These are phyloP conservation scores for Boletus pseudopeckii DNA, from an alignment of 768 basidiomycete species.

Conservation along the genomic window DNA sequence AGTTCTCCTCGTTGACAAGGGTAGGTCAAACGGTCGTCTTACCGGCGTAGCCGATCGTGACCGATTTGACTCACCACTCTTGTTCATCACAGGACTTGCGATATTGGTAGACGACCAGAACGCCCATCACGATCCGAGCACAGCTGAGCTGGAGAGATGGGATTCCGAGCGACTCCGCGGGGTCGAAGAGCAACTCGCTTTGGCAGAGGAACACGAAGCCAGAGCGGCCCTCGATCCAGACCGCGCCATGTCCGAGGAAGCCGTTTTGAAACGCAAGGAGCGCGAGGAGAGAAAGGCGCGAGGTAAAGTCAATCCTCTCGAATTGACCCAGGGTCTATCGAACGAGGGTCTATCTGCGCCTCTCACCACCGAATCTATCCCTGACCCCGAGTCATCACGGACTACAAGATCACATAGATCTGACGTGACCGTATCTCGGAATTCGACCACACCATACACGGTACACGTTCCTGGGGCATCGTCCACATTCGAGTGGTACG, in stretches of 20 bases:
- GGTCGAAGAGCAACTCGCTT: conserved; percentile 46
- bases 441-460: conserved; percentile 38
- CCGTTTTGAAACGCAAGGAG: conserved; percentile 67
- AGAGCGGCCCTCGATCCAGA: conserved; percentile 39
- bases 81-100: conserved; percentile 57
- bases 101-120: conserved; percentile 69
- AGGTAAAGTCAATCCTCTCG: conserved; percentile 5
- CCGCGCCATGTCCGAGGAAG: conserved; percentile 56
- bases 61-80: background rate
- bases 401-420: background rate
- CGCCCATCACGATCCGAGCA: conserved; percentile 51
- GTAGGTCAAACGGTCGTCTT: conserved; percentile 36
- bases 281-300: conserved; percentile 50
- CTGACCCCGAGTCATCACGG: background rate
- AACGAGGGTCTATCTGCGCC: conserved; percentile 9
- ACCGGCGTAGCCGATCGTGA: background rate
- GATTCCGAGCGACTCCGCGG: conserved; percentile 44
- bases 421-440: conserved; percentile 6
- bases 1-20: conserved; percentile 78
- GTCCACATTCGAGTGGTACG: conserved; percentile 66
- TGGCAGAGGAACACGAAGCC: conserved; percentile 47
- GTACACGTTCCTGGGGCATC: conserved; percentile 70
- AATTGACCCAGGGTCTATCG: background rate
- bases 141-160: conserved; percentile 51
- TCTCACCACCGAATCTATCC: background rate